A percentile compares a stretch with the other conserved stretches of the same genome.
Evolutionary conservation across 208 protist species (phyloP).

Genomic region (Trypanosoma platydactyli): DNA sequence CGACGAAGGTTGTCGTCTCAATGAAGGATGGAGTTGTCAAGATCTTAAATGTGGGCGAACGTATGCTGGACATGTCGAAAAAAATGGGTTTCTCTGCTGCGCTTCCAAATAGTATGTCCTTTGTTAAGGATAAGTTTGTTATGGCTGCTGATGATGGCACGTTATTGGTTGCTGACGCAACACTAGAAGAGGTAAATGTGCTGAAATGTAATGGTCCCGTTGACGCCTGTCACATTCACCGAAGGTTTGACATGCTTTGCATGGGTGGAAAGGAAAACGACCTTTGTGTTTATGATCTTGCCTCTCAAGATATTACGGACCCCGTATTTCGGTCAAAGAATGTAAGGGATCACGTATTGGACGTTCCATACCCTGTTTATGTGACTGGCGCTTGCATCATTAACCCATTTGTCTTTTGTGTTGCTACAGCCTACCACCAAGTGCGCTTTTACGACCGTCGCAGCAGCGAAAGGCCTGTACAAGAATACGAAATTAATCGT

Average conservation of each 20-base stretch:
- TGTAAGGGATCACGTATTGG: conserved; percentile 72
- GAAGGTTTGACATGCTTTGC: conserved; percentile 73
- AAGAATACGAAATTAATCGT: conserved; percentile 79
- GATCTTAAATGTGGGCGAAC: conserved; percentile 41
- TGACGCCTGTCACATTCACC: conserved; percentile 75
- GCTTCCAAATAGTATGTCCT: conserved; percentile 59
- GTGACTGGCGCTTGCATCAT: conserved; percentile 71
- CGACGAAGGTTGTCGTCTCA: conserved; percentile 57
- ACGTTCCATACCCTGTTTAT: conserved; percentile 73
- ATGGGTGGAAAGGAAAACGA: conserved; percentile 78
- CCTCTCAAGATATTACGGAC: conserved; percentile 32
- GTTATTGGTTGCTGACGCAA: conserved; percentile 36
- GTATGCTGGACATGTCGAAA: conserved; percentile 30
- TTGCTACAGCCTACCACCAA: conserved; percentile 76
- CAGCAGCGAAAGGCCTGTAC: conserved; percentile 67
- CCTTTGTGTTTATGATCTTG: conserved; percentile 68
- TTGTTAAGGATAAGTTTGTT: conserved; percentile 57
- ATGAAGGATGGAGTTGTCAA: conserved; percentile 64
- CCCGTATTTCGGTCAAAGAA: conserved; percentile 70
- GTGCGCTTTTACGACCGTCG: conserved; percentile 84
- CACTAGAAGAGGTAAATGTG: conserved; percentile 23
- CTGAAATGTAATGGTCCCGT: conserved; percentile 55
- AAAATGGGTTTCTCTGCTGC: conserved; percentile 44
- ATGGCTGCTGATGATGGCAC: conserved; percentile 51
- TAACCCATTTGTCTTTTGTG: conserved; percentile 79